Percentiles rank a stretch among this genome's conserved stretches.
Conservation (phyloP, 1,284 basidiomycete genomes). For the Agaricales sp. region DNA sequence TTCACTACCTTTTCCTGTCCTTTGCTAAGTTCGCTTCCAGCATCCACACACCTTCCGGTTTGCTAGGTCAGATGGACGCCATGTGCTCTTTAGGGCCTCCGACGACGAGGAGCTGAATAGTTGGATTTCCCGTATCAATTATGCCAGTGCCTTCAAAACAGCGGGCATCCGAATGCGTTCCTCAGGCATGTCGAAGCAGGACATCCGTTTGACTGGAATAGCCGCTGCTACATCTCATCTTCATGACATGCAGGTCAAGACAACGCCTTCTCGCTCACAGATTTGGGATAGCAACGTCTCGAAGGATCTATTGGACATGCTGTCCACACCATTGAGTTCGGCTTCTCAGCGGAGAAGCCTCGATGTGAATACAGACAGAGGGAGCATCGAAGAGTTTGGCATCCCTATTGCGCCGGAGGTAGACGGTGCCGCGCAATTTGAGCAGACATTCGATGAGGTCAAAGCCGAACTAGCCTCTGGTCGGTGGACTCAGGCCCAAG, state of each 20-base stretch:
- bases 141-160: slow-evolving; percentile 87
- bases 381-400: slow-evolving; percentile 26
- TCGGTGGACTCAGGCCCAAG: slow-evolving; percentile 14
- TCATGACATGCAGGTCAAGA: slow-evolving; percentile 41
- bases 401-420: slow-evolving; percentile 36
- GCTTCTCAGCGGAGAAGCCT: slow-evolving; percentile 15
- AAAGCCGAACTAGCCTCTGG: slow-evolving; percentile 70
- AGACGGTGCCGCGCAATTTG: slow-evolving; percentile 53
- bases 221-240: slow-evolving; percentile 78
- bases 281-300: slow-evolving; percentile 36
- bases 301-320: slow-evolving; percentile 28
- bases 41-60: slow-evolving; percentile 74
- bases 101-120: slow-evolving; percentile 76
- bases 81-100: slow-evolving; percentile 73
- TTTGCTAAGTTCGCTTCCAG: slow-evolving; percentile 24
- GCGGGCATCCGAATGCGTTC: slow-evolving; percentile 80
- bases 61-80: slow-evolving; percentile 64
- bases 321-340: slow-evolving; percentile 15
- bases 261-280: slow-evolving; percentile 25
- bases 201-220: slow-evolving; percentile 69
- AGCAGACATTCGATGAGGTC: slow-evolving; percentile 77
- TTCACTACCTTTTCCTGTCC: neutral
- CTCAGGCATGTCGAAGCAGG: slow-evolving; percentile 54
- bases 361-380: slow-evolving; percentile 20
- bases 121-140: slow-evolving; percentile 93